Percentiles rank a stretch among this genome's conserved stretches.
Conservation (phyloP, 2,329 filamentous ascomycete genomes). For the Colletotrichum sansevieriae region DNA sequence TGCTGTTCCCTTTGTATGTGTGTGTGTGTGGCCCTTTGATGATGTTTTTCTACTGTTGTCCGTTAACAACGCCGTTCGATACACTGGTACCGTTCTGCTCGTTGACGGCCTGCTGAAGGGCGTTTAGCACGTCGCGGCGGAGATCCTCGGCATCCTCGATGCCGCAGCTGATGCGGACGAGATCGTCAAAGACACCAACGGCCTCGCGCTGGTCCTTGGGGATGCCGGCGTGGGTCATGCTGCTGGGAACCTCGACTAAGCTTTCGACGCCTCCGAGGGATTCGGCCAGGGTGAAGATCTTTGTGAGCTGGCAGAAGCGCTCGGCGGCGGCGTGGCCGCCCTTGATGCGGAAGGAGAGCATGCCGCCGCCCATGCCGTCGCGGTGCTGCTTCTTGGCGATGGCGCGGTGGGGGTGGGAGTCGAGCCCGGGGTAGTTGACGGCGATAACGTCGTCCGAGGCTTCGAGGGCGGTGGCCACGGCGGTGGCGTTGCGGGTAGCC, state of each 20-base stretch:
- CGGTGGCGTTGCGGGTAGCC: conserved; percentile 83
- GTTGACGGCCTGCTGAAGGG: conserved; percentile 80
- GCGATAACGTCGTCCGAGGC: conserved; percentile 84
- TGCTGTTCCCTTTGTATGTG: conserved; percentile 3
- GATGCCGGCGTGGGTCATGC: conserved; percentile 98
- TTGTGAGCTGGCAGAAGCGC: conserved; percentile 90
- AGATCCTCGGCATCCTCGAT: conserved; percentile 92
- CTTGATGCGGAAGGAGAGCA: conserved; percentile 94
- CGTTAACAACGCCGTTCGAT: conserved; percentile 47
- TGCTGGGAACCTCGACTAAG: conserved; percentile 90
- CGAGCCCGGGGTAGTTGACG: conserved; percentile 95
- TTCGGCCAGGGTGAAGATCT: conserved; percentile 94
- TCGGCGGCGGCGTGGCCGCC: conserved; percentile 89
- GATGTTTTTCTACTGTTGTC: conserved; percentile 38
- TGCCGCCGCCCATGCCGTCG: conserved; percentile 93
- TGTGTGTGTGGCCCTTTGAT: not conserved
- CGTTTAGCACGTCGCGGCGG: conserved; percentile 83
- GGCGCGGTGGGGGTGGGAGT: conserved; percentile 86
- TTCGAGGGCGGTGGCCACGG: conserved; percentile 82
- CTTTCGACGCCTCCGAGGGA: conserved; percentile 92
- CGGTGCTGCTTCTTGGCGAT: conserved; percentile 94
- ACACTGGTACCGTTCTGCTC: conserved; percentile 44
- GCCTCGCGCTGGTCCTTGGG: conserved; percentile 90
- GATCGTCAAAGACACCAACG: conserved; percentile 93
- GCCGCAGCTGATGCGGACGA: conserved; percentile 93